A percentile compares a stretch with the other conserved stretches of the same genome.
phyloP scores from a whole-genome alignment of 768 basidiomycete species.

The Clitopilus hobsonii region DNA sequence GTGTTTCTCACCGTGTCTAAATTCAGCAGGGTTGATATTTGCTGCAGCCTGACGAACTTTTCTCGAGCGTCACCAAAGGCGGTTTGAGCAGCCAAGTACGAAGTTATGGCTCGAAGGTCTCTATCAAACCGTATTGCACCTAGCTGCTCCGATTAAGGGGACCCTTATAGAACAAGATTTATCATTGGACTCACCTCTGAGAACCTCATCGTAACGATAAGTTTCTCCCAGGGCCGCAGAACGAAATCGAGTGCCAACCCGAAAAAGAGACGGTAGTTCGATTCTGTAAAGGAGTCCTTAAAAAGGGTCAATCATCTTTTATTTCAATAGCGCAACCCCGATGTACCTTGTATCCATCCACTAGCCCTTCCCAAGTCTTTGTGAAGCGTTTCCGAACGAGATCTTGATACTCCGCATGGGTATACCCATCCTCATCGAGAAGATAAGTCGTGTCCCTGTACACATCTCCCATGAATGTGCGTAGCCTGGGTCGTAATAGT shows the following conservation, averaged over 20 bases:
- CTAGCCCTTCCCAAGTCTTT: constrained; percentile 79
- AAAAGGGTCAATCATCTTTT: background rate
- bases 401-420: constrained; percentile 81
- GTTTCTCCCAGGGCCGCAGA: constrained; percentile 95
- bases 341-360: constrained; percentile 87
- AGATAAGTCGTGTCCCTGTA: constrained; percentile 89
- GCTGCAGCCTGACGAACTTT: constrained; percentile 88
- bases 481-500: constrained; percentile 79
- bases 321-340: background rate
- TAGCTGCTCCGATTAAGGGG: constrained; percentile 36
- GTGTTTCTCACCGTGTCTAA: constrained; percentile 61
- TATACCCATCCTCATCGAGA: constrained; percentile 85
- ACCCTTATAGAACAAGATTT: background rate
- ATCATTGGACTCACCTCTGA: constrained; percentile 63
- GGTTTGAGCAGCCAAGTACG: constrained; percentile 85
- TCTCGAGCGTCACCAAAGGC: constrained; percentile 87
- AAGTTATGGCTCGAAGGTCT: constrained; percentile 79
- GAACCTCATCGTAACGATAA: constrained; percentile 72
- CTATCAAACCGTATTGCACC: constrained; percentile 95
- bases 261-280: constrained; percentile 85
- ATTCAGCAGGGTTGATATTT: constrained; percentile 89
- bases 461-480: constrained; percentile 79
- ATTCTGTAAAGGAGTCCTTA: constrained; percentile 84
- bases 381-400: constrained; percentile 85
- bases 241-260: constrained; percentile 81